These are phyloP conservation scores for Meyerozyma smithsonii DNA, from an alignment of 1,139 yeast species.

Conservation along the genomic window DNA sequence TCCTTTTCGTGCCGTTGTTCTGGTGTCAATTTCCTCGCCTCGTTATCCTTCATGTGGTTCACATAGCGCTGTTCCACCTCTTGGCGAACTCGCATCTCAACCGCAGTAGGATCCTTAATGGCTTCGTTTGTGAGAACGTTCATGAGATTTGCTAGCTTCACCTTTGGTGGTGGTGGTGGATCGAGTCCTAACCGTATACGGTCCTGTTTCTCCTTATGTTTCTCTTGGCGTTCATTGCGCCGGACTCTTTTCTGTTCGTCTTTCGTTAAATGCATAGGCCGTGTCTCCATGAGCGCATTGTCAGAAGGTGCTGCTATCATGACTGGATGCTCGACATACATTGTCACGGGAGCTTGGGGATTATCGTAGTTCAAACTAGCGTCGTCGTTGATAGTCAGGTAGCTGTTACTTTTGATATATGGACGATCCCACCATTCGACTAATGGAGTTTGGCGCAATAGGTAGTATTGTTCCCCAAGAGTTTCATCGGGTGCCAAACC, in stretches of 20 bases:
- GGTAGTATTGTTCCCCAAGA: constrained; percentile 50
- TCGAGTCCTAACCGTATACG: constrained; percentile 75
- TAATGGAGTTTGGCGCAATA: constrained; percentile 46
- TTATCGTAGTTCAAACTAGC: constrained; percentile 24
- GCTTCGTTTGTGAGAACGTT: constrained; percentile 81
- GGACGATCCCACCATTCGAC: constrained; percentile 85
- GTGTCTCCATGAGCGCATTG: constrained; percentile 34
- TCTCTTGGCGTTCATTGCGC: constrained; percentile 61
- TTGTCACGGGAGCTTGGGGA: constrained; percentile 49
- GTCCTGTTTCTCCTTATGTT: constrained; percentile 69
- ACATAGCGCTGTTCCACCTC: constrained; percentile 63
- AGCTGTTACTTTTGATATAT: constrained; percentile 28
- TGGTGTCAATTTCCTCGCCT: constrained; percentile 53
- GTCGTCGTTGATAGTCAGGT: constrained; percentile 21
- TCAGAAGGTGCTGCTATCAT: constrained; percentile 59
- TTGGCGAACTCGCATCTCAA: constrained; percentile 65
- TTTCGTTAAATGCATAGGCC: constrained; percentile 64
- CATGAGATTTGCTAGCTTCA: constrained; percentile 77
- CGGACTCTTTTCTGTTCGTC: constrained; percentile 72
- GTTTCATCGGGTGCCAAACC: constrained; percentile 47
- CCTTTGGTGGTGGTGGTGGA: constrained; percentile 88
- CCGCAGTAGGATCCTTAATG: constrained; percentile 84
- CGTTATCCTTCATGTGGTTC: constrained; percentile 61
- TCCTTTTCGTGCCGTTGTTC: constrained; percentile 53
- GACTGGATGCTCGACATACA: constrained; percentile 78